These are phyloP conservation scores for Quercus robur DNA, from an alignment of 306 rosid species.

Conservation along the genomic window DNA sequence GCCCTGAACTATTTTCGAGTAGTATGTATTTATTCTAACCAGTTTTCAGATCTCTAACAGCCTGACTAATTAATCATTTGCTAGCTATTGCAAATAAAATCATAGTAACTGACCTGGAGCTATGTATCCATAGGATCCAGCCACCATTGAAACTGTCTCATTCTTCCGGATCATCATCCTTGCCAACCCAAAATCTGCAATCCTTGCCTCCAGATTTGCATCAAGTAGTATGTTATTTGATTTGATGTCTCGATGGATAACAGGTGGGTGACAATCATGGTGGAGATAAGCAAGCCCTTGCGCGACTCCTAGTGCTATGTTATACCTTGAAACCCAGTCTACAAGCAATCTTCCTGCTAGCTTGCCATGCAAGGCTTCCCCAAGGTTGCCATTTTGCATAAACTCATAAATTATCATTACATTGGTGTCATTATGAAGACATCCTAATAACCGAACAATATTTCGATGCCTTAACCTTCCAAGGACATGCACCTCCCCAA, in stretches of 20 bases:
- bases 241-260: constrained; percentile 90
- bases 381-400: constrained; percentile 85
- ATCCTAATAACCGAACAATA: constrained; percentile 82
- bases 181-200: constrained; percentile 94
- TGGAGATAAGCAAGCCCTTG: constrained; percentile 96
- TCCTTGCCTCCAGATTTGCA: constrained; percentile 84
- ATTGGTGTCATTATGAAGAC: constrained; percentile 67
- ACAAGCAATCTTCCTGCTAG: constrained; percentile 63
- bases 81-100: not conserved
- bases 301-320: constrained; percentile 86
- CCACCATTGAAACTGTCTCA: constrained; percentile 92
- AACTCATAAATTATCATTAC: constrained; percentile 87
- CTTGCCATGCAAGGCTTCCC: constrained; percentile 84
- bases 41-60: not conserved
- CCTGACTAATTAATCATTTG: not conserved
- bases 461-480: constrained; percentile 91
- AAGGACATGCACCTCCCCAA: constrained; percentile 84
- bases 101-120: constrained; percentile 75
- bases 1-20: too few relatives aligned
- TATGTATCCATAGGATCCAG: constrained; percentile 95
- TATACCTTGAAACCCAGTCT: constrained; percentile 91
- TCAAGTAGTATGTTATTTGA: constrained; percentile 85
- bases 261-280: constrained; percentile 87
- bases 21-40: not conserved
- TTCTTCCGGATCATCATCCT: constrained; percentile 83